Base-by-base conservation (phyloP, 2,329 filamentous ascomycete species). In the Diaporthe helianthi region DNA sequence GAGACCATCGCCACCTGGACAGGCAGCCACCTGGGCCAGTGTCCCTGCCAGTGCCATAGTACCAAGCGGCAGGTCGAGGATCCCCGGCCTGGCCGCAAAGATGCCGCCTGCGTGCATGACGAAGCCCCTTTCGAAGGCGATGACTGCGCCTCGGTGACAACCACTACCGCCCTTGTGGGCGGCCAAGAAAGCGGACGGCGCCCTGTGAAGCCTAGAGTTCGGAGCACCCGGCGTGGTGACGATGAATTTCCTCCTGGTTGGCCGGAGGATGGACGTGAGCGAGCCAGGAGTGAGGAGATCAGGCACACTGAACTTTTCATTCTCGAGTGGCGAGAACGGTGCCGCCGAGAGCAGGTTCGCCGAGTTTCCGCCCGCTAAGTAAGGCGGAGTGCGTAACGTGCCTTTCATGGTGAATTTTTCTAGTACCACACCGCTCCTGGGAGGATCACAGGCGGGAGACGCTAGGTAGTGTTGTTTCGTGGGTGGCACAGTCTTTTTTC, bases 1-100 rank as follows among this genome's bases (percentile, higher is more conserved):
- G 29, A 60, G 5, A 60, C 53, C n/a, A 22, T 67, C 15, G 54
- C 52, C 26, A 8, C n/a, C 1, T 41, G 17, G 24, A 26, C 53
- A 2, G 15, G 53, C 41, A 10, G 9, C 4, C 19, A 17, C 6
- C n/a, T 67, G 8, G 65, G 52, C 7, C n/a, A 22, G 2, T 67
- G 65, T 5, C 54, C 52, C 4, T 67, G 65, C 44, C 8, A 36
- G 9, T 67, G 65, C 8, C 65, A 67, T 15, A 19, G 52, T 3
- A 52, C 58, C 22, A n/a, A 33, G 5, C 17, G 19, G 13, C 19
- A n/a, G 19, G 36, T 15, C 13, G 7, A 9, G 7, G 41, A 44
- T 9, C 19, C 41, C 41, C 15, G 6, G 17, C n/a, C n/a, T n/a
- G n/a, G n/a, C n/a, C 12, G 13, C 36, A 17, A 9, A 7, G 41